Base-by-base conservation (phyloP, 352 stramenopile genomes). In the Globisporangium paroecandrum region DNA sequence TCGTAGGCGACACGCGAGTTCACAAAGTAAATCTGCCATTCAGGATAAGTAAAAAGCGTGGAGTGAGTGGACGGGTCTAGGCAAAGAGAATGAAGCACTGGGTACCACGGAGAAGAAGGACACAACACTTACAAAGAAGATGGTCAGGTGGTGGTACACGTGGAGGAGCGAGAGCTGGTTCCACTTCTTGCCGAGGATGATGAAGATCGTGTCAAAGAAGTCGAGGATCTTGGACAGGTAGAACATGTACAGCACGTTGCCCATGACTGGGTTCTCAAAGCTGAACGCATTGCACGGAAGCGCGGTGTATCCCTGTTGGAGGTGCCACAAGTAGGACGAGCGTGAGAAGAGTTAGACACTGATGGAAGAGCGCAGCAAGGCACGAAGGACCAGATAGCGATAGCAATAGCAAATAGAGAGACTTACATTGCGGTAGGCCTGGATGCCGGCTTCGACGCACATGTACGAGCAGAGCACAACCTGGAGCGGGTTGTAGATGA, bases 101-200 rank as follows among this genome's bases (percentile, higher is more conserved):
- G 43, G 43, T 51, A 10, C 2, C 43, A 22, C 3, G 38, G 38
- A 51, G 43, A 24, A 22, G 43, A 51, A 22, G 18, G 43, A 24
- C 38, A 15, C 13, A 34, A 18, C 0, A 77, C 76, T 62, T 55
- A 85, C 76, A 64, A 98, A 80, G 73, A 99, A 98, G 72, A 99
- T 99, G 65, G 90, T 98, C 71, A 91, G 83, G 82, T 99, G 96
- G 86, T 99, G 97, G 89, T 99, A 99, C 38, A 98, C 93, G 80
- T 99, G 97, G 55, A 99, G 76, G 82, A 99, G 98, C 12, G 89
- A 98, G 53, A 99, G 91, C 78, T 98, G 96, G 73, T 97, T 97
- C 95, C 94, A 99, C 74, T 99, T 98, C 81, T 99, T 99, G 69
- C 95, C 93, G 27, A 98, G 70, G 64, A 99, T 93, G 75, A 99